phyloP scores from a whole-genome alignment of 345 rosid species.

The Sisymbrium altissimum region DNA sequence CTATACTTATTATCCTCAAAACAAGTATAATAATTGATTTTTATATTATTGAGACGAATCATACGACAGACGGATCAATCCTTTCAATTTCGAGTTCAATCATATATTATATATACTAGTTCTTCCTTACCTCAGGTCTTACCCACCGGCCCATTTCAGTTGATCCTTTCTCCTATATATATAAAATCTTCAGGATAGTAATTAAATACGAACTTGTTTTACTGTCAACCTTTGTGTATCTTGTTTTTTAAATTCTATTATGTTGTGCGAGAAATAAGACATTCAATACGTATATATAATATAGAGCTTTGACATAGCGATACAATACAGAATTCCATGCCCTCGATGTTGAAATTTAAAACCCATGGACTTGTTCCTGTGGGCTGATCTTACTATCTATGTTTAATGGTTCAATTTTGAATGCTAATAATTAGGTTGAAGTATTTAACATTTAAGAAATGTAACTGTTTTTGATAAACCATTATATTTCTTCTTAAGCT shows the following conservation, averaged over 20 bases:
- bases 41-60: too few species aligned
- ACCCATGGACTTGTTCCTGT: slow-evolving; percentile 11
- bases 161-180: background rate
- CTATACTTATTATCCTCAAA: too few species aligned
- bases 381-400: slow-evolving; percentile 5
- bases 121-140: slow-evolving; percentile 55
- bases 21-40: too few species aligned
- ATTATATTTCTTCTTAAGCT: background rate
- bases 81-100: background rate
- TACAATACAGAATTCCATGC: slow-evolving; percentile 5
- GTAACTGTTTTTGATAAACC: background rate
- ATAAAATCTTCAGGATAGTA: background rate
- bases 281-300: slow-evolving; percentile 25
- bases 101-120: background rate
- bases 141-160: slow-evolving; percentile 63
- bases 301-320: background rate
- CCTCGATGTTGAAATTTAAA: slow-evolving; percentile 3
- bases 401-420: background rate
- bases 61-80: background rate
- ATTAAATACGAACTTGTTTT: background rate
- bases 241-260: background rate
- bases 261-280: background rate
- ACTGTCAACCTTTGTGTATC: background rate
- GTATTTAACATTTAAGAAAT: background rate
- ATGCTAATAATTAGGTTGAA: background rate